Evolutionary conservation across 2,329 filamentous ascomycete genomes (phyloP).

Genomic region (Aspergillus nomiae): DNA sequence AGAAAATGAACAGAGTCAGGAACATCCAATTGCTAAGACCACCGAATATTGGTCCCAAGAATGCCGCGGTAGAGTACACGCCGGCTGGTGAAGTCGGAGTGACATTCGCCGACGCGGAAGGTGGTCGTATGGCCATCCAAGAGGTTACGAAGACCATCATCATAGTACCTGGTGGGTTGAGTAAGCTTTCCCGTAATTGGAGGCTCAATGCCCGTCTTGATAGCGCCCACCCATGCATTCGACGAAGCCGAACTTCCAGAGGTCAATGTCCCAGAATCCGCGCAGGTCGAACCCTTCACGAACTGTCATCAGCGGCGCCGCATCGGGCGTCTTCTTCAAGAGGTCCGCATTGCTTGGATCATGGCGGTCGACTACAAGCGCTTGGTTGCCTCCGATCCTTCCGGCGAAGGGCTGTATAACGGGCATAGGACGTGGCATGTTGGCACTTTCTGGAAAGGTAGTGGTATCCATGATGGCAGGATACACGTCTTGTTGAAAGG

Average conservation of each 20-base stretch:
- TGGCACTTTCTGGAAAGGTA: not conserved
- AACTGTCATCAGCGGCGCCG: conserved; percentile 33
- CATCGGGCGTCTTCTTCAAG: conserved; percentile 38
- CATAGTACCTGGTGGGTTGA: conserved; percentile 21
- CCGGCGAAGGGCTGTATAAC: conserved; percentile 14
- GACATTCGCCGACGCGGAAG: not conserved
- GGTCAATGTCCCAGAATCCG: conserved; percentile 34
- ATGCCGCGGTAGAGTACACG: conserved; percentile 28
- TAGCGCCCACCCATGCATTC: conserved; percentile 40
- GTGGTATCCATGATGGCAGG: not conserved
- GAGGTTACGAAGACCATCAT: conserved; percentile 30
- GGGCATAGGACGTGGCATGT: not conserved
- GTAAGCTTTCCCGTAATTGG: not conserved
- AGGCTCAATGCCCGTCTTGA: not conserved
- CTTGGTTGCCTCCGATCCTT: conserved; percentile 15
- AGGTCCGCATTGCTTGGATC: conserved; percentile 27
- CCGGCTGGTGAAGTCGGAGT: conserved; percentile 17
- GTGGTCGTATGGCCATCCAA: conserved; percentile 20
- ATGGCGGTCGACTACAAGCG: conserved; percentile 18
- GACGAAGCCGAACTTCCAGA: conserved; percentile 46
- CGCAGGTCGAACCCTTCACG: conserved; percentile 38
- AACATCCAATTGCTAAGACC: conserved; percentile 44
- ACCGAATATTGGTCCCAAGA: conserved; percentile 35
- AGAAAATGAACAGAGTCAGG: conserved; percentile 54
- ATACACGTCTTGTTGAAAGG: not conserved